phyloP scores from a whole-genome alignment of 495 filamentous ascomycete genomes.

The Melanomma pulvis-pyrius region DNA sequence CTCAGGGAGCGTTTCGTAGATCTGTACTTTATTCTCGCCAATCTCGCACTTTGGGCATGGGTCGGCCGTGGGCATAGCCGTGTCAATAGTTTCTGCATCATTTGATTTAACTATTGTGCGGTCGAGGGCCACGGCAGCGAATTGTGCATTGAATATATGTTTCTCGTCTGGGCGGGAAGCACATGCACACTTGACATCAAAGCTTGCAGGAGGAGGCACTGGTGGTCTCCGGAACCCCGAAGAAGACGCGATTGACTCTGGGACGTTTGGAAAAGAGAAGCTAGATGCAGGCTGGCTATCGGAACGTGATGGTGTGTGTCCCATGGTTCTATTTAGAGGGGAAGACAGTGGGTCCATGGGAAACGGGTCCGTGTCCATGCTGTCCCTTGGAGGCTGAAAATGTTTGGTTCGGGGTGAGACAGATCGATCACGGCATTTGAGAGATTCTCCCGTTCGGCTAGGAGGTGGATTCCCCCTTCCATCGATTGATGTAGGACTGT shows the following conservation, averaged over 20 bases:
- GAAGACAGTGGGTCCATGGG: constrained; percentile 1
- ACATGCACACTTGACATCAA: constrained; percentile 16
- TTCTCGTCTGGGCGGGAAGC: constrained; percentile 11
- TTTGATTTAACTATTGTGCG: neutral
- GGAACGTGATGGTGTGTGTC: neutral
- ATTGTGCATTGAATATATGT: constrained; percentile 18
- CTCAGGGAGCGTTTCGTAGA: constrained; percentile 15
- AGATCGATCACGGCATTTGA: constrained; percentile 1
- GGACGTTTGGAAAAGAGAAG: neutral
- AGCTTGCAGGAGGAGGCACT: constrained; percentile 1
- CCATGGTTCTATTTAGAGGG: neutral
- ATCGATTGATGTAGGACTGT: neutral
- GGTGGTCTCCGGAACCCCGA: neutral
- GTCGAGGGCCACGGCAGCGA: no score
- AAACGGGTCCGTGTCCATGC: neutral
- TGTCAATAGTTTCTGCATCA: neutral
- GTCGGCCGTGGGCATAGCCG: neutral
- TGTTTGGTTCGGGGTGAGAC: neutral
- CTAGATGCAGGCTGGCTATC: constrained; percentile 3
- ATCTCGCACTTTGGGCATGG: constrained; percentile 11
- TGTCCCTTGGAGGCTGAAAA: neutral
- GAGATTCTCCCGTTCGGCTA: neutral
- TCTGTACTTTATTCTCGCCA: constrained; percentile 12
- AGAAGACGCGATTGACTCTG: neutral
- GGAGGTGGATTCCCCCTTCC: neutral